These are phyloP conservation scores for Oryza glumipatula DNA, from an alignment of 176 grass and related monocot species.

Conservation along the genomic window DNA sequence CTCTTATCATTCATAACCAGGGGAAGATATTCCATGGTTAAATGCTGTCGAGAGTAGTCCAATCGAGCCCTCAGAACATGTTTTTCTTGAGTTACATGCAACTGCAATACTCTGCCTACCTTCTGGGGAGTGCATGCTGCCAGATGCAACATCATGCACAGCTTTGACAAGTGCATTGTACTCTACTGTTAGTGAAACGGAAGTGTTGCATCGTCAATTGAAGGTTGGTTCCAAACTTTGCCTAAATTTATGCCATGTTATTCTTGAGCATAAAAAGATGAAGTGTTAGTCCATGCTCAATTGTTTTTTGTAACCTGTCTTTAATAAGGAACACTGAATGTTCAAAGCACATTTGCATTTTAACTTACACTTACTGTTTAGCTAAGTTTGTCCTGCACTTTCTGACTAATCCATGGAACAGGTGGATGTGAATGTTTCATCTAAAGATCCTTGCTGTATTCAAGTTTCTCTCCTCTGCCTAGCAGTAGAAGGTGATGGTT, in stretches of 20 bases:
- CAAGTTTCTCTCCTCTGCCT: constrained; percentile 74
- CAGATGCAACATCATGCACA: constrained; percentile 92
- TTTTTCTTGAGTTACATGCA: constrained; percentile 84
- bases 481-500: constrained; percentile 78
- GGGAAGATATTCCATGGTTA: constrained; percentile 82
- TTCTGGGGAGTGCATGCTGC: constrained; percentile 81
- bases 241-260: not conserved
- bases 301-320: not conserved
- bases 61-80: constrained; percentile 58
- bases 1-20: constrained; percentile 43
- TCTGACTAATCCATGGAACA: constrained; percentile 46
- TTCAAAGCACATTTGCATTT: not conserved
- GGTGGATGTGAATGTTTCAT: constrained; percentile 67
- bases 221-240: constrained; percentile 46
- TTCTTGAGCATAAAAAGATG: constrained; percentile 3
- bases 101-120: constrained; percentile 88
- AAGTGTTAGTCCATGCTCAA: not conserved
- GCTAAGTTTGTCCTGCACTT: constrained; percentile 10
- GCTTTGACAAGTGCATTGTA: constrained; percentile 93
- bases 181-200: constrained; percentile 76
- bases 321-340: constrained; percentile 11
- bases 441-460: constrained; percentile 83
- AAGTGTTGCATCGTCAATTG: constrained; percentile 73
- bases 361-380: not conserved
- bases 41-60: constrained; percentile 59